Evolutionary conservation across 2,329 filamentous ascomycete species (phyloP), one percentile per base, ranked within the genome.

Genomic region (Epichloe hybrida): DNA sequence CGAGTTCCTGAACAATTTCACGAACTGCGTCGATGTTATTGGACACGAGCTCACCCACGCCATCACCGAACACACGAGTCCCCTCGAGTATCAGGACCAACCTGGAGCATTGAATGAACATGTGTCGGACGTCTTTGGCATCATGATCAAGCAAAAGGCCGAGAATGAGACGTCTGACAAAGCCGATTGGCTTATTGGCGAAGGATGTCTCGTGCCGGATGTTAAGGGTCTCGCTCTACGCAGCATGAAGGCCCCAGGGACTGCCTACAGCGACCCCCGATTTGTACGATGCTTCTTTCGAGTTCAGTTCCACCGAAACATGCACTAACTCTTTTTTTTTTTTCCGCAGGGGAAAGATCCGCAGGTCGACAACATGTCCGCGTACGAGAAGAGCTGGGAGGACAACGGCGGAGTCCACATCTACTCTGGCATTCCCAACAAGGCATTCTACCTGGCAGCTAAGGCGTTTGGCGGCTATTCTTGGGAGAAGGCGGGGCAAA

Each of bases 21-120:
- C 73, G 2, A 68, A 68, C 27, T 72, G 67, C 51, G 63, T 78
- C 34, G 77, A 80, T 54, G 74, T 80, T 49, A 77, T 80, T 51
- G 76, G 73, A 3, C 76, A 79, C 55, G 77, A 80, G 56, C 63
- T 79, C 20, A 78, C 74, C 38, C 77, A 80, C 56, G 76, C 73
- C 31, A 67, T 80, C 20, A 75, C 71, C 0, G 69, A 77, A 55
- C 65, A 74, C 58, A 74, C 72, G 3, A 69, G 69, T 11, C 69
- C 70, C 1, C 68, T 80, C 8, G 63, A 71, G 48, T 80, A 80
- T 57, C 56, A 61, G n/a, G 70, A 66, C 38, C 72, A 80, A 59
- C 63, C 72, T 13, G 77, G 77, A n/a, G 76, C 76, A 13, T 64
- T 80, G 39, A 80, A 80, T 53, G 77, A 80, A 61, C 73, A 76